Percentiles rank a stretch among this genome's conserved stretches.
Evolutionary conservation across 257 asterid genomes (phyloP).

Genomic region (Asclepias syriaca): DNA sequence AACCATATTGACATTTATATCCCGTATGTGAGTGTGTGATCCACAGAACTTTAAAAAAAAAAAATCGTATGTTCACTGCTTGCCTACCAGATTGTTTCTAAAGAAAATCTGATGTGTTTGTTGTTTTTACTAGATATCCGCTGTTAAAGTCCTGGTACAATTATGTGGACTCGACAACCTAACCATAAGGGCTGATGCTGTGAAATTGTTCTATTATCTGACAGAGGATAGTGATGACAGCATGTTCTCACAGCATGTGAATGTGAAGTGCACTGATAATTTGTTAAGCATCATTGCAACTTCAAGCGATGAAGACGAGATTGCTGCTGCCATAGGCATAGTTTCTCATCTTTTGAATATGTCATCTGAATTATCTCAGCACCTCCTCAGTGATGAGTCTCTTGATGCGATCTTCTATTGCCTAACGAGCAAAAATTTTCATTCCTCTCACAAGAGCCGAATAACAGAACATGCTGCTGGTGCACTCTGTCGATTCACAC

Average conservation of each 20-base stretch:
- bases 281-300: not conserved
- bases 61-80: not conserved
- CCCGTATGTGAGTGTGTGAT: not conserved
- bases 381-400: not conserved
- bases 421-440: not conserved
- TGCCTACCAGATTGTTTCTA: too few relatives aligned
- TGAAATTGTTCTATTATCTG: conserved; percentile 4
- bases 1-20: not conserved
- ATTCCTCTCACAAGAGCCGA: conserved; percentile 1
- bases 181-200: conserved; percentile 2
- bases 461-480: conserved; percentile 2
- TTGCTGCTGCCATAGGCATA: conserved; percentile 4
- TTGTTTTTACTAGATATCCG: not conserved
- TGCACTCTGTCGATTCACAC: conserved; percentile 1
- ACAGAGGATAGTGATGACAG: not conserved
- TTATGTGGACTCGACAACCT: not conserved
- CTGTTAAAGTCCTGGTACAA: conserved; percentile 2
- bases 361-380: not conserved
- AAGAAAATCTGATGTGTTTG: not conserved
- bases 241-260: not conserved
- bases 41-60: not conserved
- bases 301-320: not conserved
- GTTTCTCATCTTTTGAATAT: not conserved
- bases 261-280: not conserved
- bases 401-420: conserved; percentile 1